Evolutionary conservation across 1,284 basidiomycete species (phyloP).

Genomic region (Pyrrhoderma noxium): DNA sequence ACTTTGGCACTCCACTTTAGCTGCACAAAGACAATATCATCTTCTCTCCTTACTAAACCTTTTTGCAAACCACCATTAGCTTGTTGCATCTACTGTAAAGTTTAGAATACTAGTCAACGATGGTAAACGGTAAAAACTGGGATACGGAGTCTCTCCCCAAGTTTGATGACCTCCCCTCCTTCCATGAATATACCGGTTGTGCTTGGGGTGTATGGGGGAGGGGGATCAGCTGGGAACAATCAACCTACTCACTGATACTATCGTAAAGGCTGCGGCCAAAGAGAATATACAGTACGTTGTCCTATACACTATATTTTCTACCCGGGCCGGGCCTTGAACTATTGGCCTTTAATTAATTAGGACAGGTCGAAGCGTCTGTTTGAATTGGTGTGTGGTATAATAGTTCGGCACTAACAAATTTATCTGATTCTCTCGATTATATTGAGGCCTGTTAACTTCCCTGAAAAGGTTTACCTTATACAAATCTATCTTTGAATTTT

Average conservation of each 20-base stretch:
- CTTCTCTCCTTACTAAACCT: too few relatives aligned
- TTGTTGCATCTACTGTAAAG: too few relatives aligned
- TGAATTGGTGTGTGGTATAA: conserved; percentile 48
- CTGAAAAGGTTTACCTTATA: conserved; percentile 43
- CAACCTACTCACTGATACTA: conserved; percentile 60
- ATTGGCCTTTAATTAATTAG: conserved; percentile 27
- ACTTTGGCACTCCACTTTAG: too few relatives aligned
- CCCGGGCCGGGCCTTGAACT: conserved; percentile 10
- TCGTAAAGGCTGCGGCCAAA: conserved; percentile 55
- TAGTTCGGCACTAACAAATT: background rate
- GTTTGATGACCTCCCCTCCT: conserved; percentile 56
- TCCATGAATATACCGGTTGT: conserved; percentile 51
- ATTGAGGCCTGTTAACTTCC: conserved; percentile 59
- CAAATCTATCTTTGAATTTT: background rate
- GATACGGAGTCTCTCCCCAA: conserved; percentile 34
- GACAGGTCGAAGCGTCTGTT: conserved; percentile 46
- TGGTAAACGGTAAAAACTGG: conserved; percentile 10
- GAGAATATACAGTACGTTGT: conserved; percentile 47
- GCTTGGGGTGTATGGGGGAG: conserved; percentile 69
- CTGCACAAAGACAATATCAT: too few relatives aligned
- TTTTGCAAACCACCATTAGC: too few relatives aligned
- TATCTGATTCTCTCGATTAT: background rate
- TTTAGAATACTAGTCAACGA: background rate
- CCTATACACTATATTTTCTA: background rate
- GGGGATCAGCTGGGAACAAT: conserved; percentile 67